Base-by-base conservation (phyloP, 2,329 filamentous ascomycete species). In the Calonectria pseudoturangicola region DNA sequence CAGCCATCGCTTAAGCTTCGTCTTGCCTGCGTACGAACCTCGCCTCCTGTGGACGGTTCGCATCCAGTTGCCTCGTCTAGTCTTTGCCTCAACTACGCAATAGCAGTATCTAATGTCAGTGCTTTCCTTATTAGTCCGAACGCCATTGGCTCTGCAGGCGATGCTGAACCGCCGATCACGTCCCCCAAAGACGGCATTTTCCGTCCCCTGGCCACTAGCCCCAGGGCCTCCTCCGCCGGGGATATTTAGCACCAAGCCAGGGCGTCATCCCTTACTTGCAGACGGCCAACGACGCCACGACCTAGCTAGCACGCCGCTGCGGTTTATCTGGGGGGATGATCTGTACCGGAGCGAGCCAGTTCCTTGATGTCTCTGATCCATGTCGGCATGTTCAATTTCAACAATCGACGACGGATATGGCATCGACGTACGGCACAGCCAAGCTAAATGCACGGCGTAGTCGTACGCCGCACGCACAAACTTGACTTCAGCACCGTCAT, bases 151-250 rank as follows among this genome's bases (percentile, higher is more conserved):
- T 41, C 25, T 43, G 39, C 63, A 39, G 56, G 33, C 28, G 43
- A 74, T 72, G 50, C 63, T 73, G 33, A 45, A 75, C 60, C 58
- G 75, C 73, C 70, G 77, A 78, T 77, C 75, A 58, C 58, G 30
- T 65, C 74, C 71, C 62, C 54, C 21, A 60, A 66, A 43, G 67
- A 50, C 66, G 73, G 72, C 64, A 72, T 77, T 74, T 69, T 71
- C 68, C 70, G 71, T 56, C 45, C 33, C 39, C 28, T 73, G 47
- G 60, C 36, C 48, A 66, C 62, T 75, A 63, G 72, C 41, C 41
- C 47, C 72, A 71, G 58, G 45, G 58, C 30, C 62, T 66, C 56
- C 47, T 65, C 41, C 63, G 48, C 62, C 70, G 71, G 70, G 70
- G 66, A 74, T 73, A 69, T 78, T 71, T 74, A 71, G 75, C 62